Percentiles rank a stretch among this genome's conserved stretches.
These are phyloP conservation scores for Neodidymelliopsis sp. DNA, from an alignment of 2,329 filamentous ascomycete genomes.

Conservation along the genomic window DNA sequence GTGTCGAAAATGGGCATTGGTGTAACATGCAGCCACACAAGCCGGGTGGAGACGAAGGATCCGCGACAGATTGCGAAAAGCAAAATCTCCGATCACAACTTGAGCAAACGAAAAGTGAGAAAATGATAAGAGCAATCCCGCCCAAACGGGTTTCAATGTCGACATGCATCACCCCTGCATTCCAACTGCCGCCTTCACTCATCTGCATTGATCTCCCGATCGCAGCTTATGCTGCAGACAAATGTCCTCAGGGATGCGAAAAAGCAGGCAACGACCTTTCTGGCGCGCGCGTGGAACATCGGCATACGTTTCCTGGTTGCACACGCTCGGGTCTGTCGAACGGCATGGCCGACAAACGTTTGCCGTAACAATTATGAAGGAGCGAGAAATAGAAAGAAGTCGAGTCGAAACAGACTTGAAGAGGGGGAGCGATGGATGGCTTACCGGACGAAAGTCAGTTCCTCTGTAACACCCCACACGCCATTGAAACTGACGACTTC, in stretches of 20 bases:
- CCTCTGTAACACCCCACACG: slow-evolving; percentile 54
- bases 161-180: slow-evolving; percentile 11
- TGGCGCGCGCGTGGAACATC: slow-evolving; percentile 13
- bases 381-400: slow-evolving; percentile 1
- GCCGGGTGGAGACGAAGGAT: slow-evolving; percentile 8
- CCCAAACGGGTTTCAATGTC: slow-evolving; percentile 19
- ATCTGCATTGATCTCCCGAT: not conserved
- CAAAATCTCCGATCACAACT: slow-evolving; percentile 7
- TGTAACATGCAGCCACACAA: slow-evolving; percentile 4
- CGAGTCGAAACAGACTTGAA: slow-evolving; percentile 2
- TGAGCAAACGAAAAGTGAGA: not conserved
- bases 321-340: no score
- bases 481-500: slow-evolving; percentile 55
- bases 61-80: slow-evolving; percentile 8
- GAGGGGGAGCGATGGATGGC: slow-evolving; percentile 26
- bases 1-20: not conserved
- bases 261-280: slow-evolving; percentile 3
- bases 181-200: no score
- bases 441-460: slow-evolving; percentile 59
- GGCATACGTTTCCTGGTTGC: not conserved
- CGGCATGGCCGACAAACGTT: no score
- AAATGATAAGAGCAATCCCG: slow-evolving; percentile 20
- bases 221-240: not conserved
- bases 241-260: not conserved
- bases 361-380: not conserved